phyloP scores from a whole-genome alignment of 441 rosid genomes.

The Populus hybrid region DNA sequence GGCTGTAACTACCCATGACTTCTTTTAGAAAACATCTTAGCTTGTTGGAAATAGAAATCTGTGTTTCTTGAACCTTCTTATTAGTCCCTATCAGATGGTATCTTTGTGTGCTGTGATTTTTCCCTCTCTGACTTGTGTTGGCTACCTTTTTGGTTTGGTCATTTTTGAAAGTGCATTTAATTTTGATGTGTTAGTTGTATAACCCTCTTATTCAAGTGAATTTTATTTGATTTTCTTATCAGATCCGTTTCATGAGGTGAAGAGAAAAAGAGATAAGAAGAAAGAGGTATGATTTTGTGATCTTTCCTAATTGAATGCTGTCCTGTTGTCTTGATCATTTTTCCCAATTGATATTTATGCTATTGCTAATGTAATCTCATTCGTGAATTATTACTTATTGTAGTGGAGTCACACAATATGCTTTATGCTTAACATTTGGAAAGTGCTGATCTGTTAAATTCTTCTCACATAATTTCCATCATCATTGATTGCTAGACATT shows the following conservation, averaged over 20 bases:
- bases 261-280: constrained; percentile 73
- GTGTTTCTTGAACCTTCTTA: background rate
- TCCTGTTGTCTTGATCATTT: background rate
- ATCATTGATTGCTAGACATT: background rate
- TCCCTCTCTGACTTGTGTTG: background rate
- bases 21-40: background rate
- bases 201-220: constrained; percentile 9
- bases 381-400: background rate
- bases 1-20: background rate
- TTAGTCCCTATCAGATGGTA: background rate
- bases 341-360: background rate
- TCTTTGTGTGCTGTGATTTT: background rate
- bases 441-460: background rate
- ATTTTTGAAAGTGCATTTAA: background rate
- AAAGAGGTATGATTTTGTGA: constrained; percentile 61
- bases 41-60: background rate
- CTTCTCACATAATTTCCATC: background rate
- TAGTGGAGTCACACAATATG: background rate
- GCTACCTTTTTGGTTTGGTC: background rate
- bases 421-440: background rate
- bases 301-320: background rate
- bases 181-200: background rate
- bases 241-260: constrained; percentile 90
- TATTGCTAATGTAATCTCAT: background rate
- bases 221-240: constrained; percentile 26